Percentiles rank a stretch among this genome's conserved stretches.
Evolutionary conservation across 768 basidiomycete species (phyloP).

Genomic region (Antrodiella citrinella): DNA sequence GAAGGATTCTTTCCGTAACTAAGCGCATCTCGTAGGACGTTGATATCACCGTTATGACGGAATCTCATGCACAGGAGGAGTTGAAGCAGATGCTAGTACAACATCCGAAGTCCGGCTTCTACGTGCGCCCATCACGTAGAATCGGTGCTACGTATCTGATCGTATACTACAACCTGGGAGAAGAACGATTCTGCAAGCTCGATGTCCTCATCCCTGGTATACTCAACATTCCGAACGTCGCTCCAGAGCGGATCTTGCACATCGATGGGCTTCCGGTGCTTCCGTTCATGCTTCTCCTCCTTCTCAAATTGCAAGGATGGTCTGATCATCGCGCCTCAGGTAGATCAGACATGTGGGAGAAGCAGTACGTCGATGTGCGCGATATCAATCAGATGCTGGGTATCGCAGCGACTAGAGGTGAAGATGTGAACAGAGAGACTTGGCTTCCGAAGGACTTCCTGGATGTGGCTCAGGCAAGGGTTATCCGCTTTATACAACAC

Average conservation of each 20-base stretch:
- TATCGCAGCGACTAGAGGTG: slow-evolving; percentile 16
- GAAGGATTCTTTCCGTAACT: background rate
- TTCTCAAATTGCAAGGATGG: slow-evolving; percentile 28
- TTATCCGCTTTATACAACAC: background rate
- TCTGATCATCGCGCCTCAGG: slow-evolving; percentile 23
- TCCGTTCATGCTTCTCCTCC: slow-evolving; percentile 22
- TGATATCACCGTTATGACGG: slow-evolving; percentile 36
- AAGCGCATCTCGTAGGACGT: slow-evolving; percentile 29
- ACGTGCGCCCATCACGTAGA: slow-evolving; percentile 5
- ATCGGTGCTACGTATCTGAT: slow-evolving; percentile 8
- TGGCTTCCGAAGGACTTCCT: slow-evolving; percentile 1
- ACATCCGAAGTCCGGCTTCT: background rate
- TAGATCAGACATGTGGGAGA: slow-evolving; percentile 26
- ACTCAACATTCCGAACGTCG: slow-evolving; percentile 19
- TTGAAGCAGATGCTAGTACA: slow-evolving; percentile 30
- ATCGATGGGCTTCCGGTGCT: slow-evolving; percentile 18
- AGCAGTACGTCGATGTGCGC: slow-evolving; percentile 30
- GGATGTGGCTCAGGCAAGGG: background rate
- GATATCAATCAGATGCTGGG: slow-evolving; percentile 35
- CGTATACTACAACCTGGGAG: slow-evolving; percentile 5
- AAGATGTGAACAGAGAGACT: background rate
- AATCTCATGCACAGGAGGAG: slow-evolving; percentile 24
- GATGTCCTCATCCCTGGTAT: slow-evolving; percentile 21
- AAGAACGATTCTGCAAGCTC: slow-evolving; percentile 8
- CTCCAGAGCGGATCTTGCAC: background rate